Evolutionary conservation across 441 rosid species (phyloP).

Genomic region (Geranium incanum): DNA sequence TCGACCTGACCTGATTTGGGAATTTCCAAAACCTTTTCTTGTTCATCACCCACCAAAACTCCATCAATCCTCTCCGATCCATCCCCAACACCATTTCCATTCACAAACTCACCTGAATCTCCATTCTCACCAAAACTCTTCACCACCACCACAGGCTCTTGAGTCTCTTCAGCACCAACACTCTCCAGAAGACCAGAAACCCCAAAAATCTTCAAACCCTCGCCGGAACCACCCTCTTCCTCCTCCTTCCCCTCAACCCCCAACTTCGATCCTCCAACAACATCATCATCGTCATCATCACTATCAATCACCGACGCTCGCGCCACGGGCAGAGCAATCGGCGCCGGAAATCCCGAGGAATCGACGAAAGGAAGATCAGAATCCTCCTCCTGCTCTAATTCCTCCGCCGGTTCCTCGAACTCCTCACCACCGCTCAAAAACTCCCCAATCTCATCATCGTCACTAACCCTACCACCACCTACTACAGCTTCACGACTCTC

Average conservation of each 20-base stretch:
- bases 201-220: conserved; percentile 3
- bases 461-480: not conserved
- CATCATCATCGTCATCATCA: not conserved
- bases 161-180: not conserved
- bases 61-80: not conserved
- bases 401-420: conserved; percentile 3
- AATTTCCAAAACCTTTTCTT: not conserved
- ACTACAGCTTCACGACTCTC: not conserved
- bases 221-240: not conserved
- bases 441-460: not conserved
- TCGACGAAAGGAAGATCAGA: not conserved
- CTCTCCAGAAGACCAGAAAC: not conserved
- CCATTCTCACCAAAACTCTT: conserved; percentile 1
- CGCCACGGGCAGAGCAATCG: not conserved
- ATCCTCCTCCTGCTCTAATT: not conserved
- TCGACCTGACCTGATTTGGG: not conserved
- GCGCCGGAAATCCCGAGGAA: not conserved
- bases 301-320: conserved; percentile 4
- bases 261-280: not conserved
- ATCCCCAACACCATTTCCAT: not conserved
- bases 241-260: not conserved
- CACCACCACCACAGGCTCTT: not conserved
- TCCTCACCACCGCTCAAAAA: not conserved
- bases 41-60: not conserved
- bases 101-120: not conserved